phyloP scores from a whole-genome alignment of 2,329 filamentous ascomycete genomes.

The Elsinoe arachidis region DNA sequence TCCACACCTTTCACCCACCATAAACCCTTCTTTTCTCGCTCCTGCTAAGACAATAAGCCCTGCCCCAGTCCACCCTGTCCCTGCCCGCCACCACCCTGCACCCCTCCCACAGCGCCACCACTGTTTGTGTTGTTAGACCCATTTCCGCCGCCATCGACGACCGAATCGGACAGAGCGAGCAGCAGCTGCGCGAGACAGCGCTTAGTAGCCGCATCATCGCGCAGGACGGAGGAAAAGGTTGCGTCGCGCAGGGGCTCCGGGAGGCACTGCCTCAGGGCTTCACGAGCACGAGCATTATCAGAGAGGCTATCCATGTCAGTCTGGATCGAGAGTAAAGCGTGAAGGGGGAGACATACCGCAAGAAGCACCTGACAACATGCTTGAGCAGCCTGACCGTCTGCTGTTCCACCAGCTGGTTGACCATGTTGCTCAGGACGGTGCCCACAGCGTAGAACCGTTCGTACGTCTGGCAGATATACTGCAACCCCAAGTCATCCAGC shows the following conservation, averaged over 20 bases:
- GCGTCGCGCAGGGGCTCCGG: slow-evolving; percentile 97
- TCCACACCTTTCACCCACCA: too few species aligned
- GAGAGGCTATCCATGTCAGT: slow-evolving; percentile 55
- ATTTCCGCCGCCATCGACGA: slow-evolving; percentile 18
- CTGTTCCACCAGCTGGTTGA: slow-evolving; percentile 91
- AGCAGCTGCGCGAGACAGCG: slow-evolving; percentile 93
- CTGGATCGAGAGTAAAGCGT: neutral
- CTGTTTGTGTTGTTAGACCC: neutral
- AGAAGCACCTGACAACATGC: slow-evolving; percentile 94
- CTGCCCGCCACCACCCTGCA: neutral
- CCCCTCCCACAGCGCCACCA: slow-evolving; percentile 3
- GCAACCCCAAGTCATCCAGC: slow-evolving; percentile 89
- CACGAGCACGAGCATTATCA: slow-evolving; percentile 90
- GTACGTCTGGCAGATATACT: slow-evolving; percentile 98
- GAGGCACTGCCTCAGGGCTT: slow-evolving; percentile 89
- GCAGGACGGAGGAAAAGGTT: slow-evolving; percentile 90
- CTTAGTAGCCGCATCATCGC: slow-evolving; percentile 95
- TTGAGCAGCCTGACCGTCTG: slow-evolving; percentile 93
- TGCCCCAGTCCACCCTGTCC: too few species aligned
- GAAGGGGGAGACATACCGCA: slow-evolving; percentile 55
- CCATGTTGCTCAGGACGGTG: slow-evolving; percentile 97
- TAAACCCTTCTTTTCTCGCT: too few species aligned
- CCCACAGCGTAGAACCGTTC: slow-evolving; percentile 97
- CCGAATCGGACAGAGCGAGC: slow-evolving; percentile 79
- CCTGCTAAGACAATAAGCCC: too few species aligned